Conservation (phyloP, 2,329 filamentous ascomycete species). For the Paecilomyces sp. region DNA sequence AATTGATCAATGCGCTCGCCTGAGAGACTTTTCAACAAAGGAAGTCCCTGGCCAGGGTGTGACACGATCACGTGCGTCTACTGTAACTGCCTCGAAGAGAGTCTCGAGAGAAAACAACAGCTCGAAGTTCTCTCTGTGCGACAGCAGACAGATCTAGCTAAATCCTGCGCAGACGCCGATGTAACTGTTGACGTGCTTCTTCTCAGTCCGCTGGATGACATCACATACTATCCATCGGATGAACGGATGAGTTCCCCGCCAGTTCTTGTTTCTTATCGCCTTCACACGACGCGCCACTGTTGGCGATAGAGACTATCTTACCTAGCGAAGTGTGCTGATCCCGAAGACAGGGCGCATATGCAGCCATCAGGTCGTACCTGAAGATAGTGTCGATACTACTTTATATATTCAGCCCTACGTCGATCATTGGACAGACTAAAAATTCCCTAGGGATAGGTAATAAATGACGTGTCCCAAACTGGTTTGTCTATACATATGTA, state of each 20-base stretch:
- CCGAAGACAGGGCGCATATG: too few species aligned
- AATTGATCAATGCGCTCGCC: too few species aligned
- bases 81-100: not conserved
- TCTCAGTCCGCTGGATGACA: not conserved
- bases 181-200: not conserved
- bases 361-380: too few species aligned
- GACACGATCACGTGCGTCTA: not conserved
- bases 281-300: not conserved
- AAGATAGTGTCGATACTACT: too few species aligned
- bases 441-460: not conserved
- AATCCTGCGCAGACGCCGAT: not conserved
- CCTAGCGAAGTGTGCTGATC: too few species aligned
- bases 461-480: not conserved
- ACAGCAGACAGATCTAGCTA: not conserved
- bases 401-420: too few species aligned
- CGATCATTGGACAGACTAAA: too few species aligned
- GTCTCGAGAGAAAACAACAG: not conserved
- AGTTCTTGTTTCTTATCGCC: not conserved
- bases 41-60: not conserved
- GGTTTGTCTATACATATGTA: not conserved
- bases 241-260: not conserved
- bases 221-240: not conserved
- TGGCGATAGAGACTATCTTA: too few species aligned
- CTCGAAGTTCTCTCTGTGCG: not conserved
- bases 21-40: not conserved